A percentile compares a stretch with the other conserved stretches of the same genome.
phyloP scores from a whole-genome alignment of 164 flowering plant species.

The Litsea cubeba region DNA sequence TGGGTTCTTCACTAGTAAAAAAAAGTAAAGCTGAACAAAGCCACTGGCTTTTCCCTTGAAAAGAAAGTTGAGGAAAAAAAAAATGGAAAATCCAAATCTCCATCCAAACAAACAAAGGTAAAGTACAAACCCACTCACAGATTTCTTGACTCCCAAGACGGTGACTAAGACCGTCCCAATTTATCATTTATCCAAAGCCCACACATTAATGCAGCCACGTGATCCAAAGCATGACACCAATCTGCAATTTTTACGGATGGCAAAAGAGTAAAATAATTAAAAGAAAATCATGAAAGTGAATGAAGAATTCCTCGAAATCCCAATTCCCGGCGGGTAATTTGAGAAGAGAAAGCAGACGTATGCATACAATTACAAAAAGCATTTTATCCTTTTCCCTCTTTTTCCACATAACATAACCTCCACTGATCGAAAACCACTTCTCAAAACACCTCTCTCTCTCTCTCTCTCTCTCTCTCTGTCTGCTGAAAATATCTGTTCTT shows the following conservation, averaged over 20 bases:
- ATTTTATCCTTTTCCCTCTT: slow-evolving; percentile 9
- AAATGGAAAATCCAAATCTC: neutral
- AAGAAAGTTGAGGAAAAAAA: neutral
- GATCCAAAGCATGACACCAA: neutral
- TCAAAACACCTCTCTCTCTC: too few relatives aligned
- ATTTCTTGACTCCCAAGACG: neutral
- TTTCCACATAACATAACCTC: neutral
- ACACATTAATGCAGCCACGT: neutral
- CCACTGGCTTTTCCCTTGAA: neutral
- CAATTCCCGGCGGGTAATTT: neutral
- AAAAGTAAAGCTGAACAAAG: neutral
- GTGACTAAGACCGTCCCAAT: neutral
- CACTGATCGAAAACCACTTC: neutral
- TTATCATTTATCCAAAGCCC: neutral
- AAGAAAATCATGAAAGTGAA: neutral
- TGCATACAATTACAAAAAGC: neutral
- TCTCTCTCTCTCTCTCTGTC: neutral
- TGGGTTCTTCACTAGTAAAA: neutral
- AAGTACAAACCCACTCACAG: neutral
- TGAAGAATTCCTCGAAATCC: neutral
- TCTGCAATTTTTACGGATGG: neutral
- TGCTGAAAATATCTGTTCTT: neutral
- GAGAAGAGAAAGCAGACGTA: neutral
- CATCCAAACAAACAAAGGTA: too few relatives aligned
- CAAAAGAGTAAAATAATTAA: neutral